Evolutionary conservation across 768 basidiomycete species (phyloP).

Genomic region (Cystofilobasidium capitatum): DNA sequence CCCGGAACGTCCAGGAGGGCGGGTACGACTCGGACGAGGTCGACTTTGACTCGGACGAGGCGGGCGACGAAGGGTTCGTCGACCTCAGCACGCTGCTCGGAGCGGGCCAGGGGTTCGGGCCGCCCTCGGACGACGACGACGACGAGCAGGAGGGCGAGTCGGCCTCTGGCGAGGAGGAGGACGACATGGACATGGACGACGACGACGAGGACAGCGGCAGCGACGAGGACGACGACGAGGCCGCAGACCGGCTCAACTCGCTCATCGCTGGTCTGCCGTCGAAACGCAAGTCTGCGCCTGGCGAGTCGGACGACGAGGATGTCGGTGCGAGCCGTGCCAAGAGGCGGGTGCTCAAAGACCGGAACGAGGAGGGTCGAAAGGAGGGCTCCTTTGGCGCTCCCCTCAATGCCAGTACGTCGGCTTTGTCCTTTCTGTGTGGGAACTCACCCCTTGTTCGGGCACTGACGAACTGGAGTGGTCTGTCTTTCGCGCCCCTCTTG

Average conservation of each 20-base stretch:
- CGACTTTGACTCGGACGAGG: slow-evolving; percentile 42
- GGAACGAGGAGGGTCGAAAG: slow-evolving; percentile 59
- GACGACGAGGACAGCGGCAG: slow-evolving; percentile 33
- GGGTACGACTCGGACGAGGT: slow-evolving; percentile 29
- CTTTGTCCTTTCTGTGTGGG: not conserved
- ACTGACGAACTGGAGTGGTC: slow-evolving; percentile 30
- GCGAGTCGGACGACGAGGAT: slow-evolving; percentile 41
- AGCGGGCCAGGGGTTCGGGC: slow-evolving; percentile 25
- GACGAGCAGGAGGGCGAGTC: slow-evolving; percentile 43
- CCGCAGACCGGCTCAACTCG: slow-evolving; percentile 58
- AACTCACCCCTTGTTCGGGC: not conserved
- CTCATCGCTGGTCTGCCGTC: slow-evolving; percentile 63
- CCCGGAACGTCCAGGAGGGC: too few species aligned
- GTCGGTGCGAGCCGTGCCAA: slow-evolving; percentile 42
- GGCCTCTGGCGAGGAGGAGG: slow-evolving; percentile 44
- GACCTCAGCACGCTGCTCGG: slow-evolving; percentile 25
- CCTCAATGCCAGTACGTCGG: slow-evolving; percentile 33
- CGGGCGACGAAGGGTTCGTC: slow-evolving; percentile 37
- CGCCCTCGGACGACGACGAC: slow-evolving; percentile 10
- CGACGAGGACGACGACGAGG: slow-evolving; percentile 35
- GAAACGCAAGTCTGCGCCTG: slow-evolving; percentile 52
- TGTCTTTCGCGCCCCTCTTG: slow-evolving; percentile 6
- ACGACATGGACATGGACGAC: slow-evolving; percentile 39
- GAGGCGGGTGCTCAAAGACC: slow-evolving; percentile 57
- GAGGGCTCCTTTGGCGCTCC: slow-evolving; percentile 62